Base-by-base conservation (phyloP, 2,329 filamentous ascomycete species). In the Sporothrix variecibatus region DNA sequence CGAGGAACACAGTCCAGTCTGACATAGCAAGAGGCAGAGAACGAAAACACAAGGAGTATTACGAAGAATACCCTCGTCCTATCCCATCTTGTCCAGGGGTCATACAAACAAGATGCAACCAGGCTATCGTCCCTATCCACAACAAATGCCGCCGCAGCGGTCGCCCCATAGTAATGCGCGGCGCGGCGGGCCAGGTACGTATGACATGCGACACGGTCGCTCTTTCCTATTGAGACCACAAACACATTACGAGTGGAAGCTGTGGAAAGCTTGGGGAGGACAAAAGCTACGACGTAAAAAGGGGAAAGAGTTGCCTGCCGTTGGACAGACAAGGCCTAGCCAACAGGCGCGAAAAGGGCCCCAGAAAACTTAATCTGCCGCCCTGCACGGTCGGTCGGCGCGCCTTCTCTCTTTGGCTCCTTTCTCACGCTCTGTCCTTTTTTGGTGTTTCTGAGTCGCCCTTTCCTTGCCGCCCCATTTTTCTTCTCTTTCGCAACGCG, bases 51-150 rank as follows among this genome's bases (percentile, higher is more conserved):
- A n/a, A 23, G 11, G 62, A 28, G 38, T 67, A 67, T 46, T 20
- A 43, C 38, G 38, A 65, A 26, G 34, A 23, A 43, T 43, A 34
- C 34, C 9, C 20, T 7, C n/a, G 23, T 28, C 38, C 38, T 67
- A 15, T 46, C n/a, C 11, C n/a, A 34, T 26, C 23, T 34, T 62
- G 38, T 26, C 23, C 11, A 34, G 31, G 64, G 67, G 20, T 56
- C 64, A 28, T 43, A 67, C 71, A 72, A 69, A 71, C 79, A 84
- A 79, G 78, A 88, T 89, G 87, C 87, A 88, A 82, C 82, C 83
- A 74, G 85, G 87, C 77, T 88, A 86, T 79, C 86, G 87, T 76
- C 81, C 82, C 73, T 87, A 86, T 80, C 83, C 84, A 79, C 86
- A 87, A 77, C 86, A 86, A 80, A 82, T 83, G 78, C 83, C 86